Evolutionary conservation across 345 rosid species (phyloP), one percentile per base, ranked within the genome.

Genomic region (Gossypium turneri): DNA sequence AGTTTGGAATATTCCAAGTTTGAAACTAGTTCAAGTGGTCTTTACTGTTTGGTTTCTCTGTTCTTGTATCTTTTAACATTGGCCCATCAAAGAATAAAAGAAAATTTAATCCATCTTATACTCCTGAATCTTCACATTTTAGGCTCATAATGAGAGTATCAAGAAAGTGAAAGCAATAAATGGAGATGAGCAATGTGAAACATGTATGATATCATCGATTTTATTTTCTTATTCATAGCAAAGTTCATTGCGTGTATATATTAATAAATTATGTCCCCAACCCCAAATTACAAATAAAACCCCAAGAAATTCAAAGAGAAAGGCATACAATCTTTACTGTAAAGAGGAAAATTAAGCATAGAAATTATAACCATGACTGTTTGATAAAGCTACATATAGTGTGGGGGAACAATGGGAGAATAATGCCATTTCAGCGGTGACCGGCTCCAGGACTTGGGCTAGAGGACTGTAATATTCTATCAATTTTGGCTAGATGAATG

Each of bases 381-480:
- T 19, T 57, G 61, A 17, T 44, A 44, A 66, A 64, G 50, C 48
- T 66, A 44, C 3, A 67, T 22, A 22, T 44, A 45, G 22, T 44
- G 38, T 22, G 6, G 29, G 58, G 72, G 16, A 57, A 67, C 72
- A 68, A 48, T 7, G 72, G 57, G 57, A 48, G 20, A 50, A 68
- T 68, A 68, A 48, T 8, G 22, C 43, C 52, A 11, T 56, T 25
- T 25, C 34, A 48, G 57, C 3, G 72, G 20, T 68, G 41, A n/a
- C 72, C 57, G 17, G 2, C 57, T 68, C 72, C 72, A 48, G 72
- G 72, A 15, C 58, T 68, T 68, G 72, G 58, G 22, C 0, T 0
- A 50, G 72, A 34, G 41, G 41, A 24, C 57, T 48, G 13, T 67
- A 48, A 24, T 22, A 67, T 3, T 47, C 56, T 7, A 24, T 48